Percentiles rank a stretch among this genome's conserved stretches.
phyloP scores from a whole-genome alignment of 495 filamentous ascomycete genomes.

The Penicillium silybi region DNA sequence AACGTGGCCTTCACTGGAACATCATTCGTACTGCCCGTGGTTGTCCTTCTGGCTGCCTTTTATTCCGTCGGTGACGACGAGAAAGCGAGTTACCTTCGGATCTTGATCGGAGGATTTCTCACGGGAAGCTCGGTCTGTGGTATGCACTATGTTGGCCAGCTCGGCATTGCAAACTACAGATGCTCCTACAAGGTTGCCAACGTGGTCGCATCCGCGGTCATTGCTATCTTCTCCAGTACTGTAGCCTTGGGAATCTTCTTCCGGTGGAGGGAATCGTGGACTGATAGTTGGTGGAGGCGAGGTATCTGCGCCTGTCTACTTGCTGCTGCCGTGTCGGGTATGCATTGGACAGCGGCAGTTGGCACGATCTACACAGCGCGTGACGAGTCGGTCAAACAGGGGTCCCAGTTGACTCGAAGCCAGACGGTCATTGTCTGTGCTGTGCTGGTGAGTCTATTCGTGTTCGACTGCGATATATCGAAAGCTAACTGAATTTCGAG shows the following conservation, averaged over 20 bases:
- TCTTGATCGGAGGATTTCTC: conserved; percentile 59
- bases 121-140: conserved; percentile 73
- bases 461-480: not conserved
- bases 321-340: conserved; percentile 71
- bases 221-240: conserved; percentile 67
- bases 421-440: conserved; percentile 61
- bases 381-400: conserved; percentile 22
- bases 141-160: conserved; percentile 88
- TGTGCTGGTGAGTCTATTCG: conserved; percentile 51
- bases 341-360: conserved; percentile 81
- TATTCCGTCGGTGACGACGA: conserved; percentile 56
- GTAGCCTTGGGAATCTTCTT: conserved; percentile 73
- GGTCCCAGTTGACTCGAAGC: conserved; percentile 45
- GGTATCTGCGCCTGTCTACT: conserved; percentile 61
- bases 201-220: conserved; percentile 65
- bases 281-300: conserved; percentile 72
- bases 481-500: conserved; percentile 18
- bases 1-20: conserved; percentile 66
- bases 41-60: conserved; percentile 71
- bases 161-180: conserved; percentile 74
- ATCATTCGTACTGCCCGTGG: conserved; percentile 77
- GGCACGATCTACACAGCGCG: conserved; percentile 63
- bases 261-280: conserved; percentile 70
- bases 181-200: conserved; percentile 52
- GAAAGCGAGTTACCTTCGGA: conserved; percentile 52